Base-by-base conservation (phyloP, 1,284 basidiomycete species). In the Trametes hirsuta region DNA sequence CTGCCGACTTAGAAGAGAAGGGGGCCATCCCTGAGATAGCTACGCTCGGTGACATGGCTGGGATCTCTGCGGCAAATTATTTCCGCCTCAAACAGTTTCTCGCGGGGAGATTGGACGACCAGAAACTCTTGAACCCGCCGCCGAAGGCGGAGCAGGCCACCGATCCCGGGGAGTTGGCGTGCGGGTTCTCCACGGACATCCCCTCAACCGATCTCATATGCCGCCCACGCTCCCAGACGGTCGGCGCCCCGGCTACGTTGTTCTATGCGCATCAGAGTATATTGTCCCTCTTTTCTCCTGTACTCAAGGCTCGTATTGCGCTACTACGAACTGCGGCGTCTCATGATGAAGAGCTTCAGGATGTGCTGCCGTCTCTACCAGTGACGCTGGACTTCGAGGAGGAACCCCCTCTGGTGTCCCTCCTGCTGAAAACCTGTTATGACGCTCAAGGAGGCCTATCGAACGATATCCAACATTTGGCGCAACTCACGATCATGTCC, bases 261-360 rank as follows among this genome's bases (percentile, higher is more conserved):
- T 80, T 81, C 65, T 71, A 69, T 25, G 72, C 79, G 22, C 79
- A 79, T 72, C 78, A 76, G 56, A 63, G 75, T 25, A 71, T 79
- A 36, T 72, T 82, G 15, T 73, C 76, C 18, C 70, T 79, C 35
- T 74, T 79, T 3, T 81, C 80, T 5, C 75, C 79, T 0, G 76
- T 81, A 61, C 83, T 84, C 61, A 47, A 35, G 36, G n/a, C 34
- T 5, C 47, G 54, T 6, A 39, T 56, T 14, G 47, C 47, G 22
- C 18, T 15, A 11, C 5, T 9, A 12, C 40, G 50, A 5, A 22
- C 25, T 3, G 30, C 34, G 47, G 14, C 47, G 8, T 11, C 47
- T 18, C 18, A 18, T 18, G 18, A 18, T 18, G 18, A 18, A 18
- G 18, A 18, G 18, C 18, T 18, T 18, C 18, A 18, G 18, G 18